Evolutionary conservation across 2,329 filamentous ascomycete genomes (phyloP), one percentile per base, ranked within the genome.

Genomic region (Aureobasidium sp.): DNA sequence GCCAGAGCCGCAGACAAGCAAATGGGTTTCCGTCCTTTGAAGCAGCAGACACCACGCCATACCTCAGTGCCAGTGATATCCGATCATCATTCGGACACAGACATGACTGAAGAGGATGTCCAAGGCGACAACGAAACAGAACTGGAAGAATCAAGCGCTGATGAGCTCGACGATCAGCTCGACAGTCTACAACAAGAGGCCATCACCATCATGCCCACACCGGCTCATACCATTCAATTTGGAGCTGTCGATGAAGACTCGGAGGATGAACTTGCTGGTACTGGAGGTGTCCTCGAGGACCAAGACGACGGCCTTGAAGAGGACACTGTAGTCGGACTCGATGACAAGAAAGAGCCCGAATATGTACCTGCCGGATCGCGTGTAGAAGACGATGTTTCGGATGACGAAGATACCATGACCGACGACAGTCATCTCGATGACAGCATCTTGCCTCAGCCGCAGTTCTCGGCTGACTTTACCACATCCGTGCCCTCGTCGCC

Each of bases 281-380:
- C 14, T 33, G 44, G 24, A 22, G 1, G 47, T 14, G 6, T 17
- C 17, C 17, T 14, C 14, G 44, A 62, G 27, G 22, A 42, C 14
- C 19, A 45, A 11, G 44, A 58, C 15, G 35, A 59, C n/a, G 44
- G 59, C 3, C 56, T 67, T 42, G 63, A 66, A 48, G 68, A 69
- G 35, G 63, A 54, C 8, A 48, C 37, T 7, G 14, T 57, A 27
- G 45, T 57, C 9, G 49, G 33, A 19, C 24, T 40, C 12, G 54
- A 53, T 33, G 42, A 60, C 33, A 49, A 42, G n/a, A 50, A 54
- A 62, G 61, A 63, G 17, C 27, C 58, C 2, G 57, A 62, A 17
- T 61, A 64, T 22, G 29, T 58, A 3, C 33, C 53, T 27, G 44
- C 50, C 5, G 31, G 57, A 17, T 17, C 19, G 11, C 49, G 62